These are phyloP conservation scores for Paramecium sexaurelia DNA, from an alignment of 73 alveolate species.

Conservation along the genomic window DNA sequence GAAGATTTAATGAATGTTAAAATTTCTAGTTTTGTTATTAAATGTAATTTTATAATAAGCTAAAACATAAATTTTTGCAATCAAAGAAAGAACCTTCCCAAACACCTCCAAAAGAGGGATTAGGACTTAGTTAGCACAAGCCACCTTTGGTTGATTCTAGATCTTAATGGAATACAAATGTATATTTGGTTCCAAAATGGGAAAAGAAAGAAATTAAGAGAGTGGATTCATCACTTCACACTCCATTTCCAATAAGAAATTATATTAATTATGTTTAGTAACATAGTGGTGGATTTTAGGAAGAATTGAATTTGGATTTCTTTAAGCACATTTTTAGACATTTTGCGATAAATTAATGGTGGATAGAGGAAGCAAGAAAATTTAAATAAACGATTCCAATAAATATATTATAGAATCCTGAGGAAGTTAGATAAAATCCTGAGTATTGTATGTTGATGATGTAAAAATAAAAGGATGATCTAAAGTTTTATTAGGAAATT, in stretches of 20 bases:
- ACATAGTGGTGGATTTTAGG: constrained; percentile 3
- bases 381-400: neutral
- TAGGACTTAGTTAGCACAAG: neutral
- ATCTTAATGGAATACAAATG: constrained; percentile 36
- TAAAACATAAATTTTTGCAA: neutral
- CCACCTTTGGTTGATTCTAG: constrained; percentile 41
- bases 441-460: constrained; percentile 22
- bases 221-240: neutral
- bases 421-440: neutral
- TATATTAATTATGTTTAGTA: constrained; percentile 2
- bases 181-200: constrained; percentile 25
- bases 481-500: neutral
- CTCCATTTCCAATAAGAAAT: constrained; percentile 19
- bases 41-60: neutral
- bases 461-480: constrained; percentile 5
- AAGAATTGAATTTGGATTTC: constrained; percentile 28
- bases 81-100: neutral
- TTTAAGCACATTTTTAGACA: constrained; percentile 35
- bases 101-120: neutral
- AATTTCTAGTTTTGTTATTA: neutral
- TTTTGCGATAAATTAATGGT: constrained; percentile 3
- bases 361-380: constrained; percentile 25
- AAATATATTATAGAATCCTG: neutral
- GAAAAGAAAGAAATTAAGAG: neutral
- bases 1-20: neutral